phyloP scores from a whole-genome alignment of 495 filamentous ascomycete genomes.

The Penicillium canescens region DNA sequence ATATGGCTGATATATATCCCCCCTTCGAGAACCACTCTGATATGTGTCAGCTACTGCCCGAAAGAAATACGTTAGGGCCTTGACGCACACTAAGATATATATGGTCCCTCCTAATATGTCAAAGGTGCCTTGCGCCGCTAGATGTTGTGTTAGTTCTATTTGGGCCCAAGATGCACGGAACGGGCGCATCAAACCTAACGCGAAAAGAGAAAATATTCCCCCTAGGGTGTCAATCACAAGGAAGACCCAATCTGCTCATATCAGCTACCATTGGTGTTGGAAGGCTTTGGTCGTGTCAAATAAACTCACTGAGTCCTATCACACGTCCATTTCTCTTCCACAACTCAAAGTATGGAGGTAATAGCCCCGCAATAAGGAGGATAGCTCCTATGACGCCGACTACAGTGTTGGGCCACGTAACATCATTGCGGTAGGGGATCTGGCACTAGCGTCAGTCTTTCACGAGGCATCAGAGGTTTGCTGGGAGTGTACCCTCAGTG shows the following conservation, averaged over 20 bases:
- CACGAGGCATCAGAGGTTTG: background rate
- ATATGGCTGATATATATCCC: constrained; percentile 71
- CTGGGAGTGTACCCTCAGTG: constrained; percentile 50
- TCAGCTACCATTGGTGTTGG: background rate
- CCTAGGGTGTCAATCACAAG: constrained; percentile 69
- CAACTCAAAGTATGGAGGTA: constrained; percentile 72
- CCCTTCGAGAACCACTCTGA: constrained; percentile 61
- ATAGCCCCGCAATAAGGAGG: constrained; percentile 59
- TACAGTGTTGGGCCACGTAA: constrained; percentile 57
- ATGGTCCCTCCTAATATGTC: constrained; percentile 68
- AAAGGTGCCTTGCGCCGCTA: constrained; percentile 68
- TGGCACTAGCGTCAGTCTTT: constrained; percentile 18
- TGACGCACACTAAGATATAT: constrained; percentile 64
- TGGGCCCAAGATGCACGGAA: background rate
- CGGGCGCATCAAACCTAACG: constrained; percentile 50
- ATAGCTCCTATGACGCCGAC: constrained; percentile 63
- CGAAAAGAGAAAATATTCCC: constrained; percentile 74
- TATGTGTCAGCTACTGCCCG: background rate
- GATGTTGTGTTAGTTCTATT: background rate
- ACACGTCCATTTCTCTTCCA: constrained; percentile 70
- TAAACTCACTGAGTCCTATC: constrained; percentile 62
- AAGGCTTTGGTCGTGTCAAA: background rate
- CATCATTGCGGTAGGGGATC: constrained; percentile 54
- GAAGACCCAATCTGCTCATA: constrained; percentile 56
- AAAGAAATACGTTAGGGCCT: background rate